These are phyloP conservation scores for Gossypioides kirkii DNA, from an alignment of 345 rosid species.

Conservation along the genomic window DNA sequence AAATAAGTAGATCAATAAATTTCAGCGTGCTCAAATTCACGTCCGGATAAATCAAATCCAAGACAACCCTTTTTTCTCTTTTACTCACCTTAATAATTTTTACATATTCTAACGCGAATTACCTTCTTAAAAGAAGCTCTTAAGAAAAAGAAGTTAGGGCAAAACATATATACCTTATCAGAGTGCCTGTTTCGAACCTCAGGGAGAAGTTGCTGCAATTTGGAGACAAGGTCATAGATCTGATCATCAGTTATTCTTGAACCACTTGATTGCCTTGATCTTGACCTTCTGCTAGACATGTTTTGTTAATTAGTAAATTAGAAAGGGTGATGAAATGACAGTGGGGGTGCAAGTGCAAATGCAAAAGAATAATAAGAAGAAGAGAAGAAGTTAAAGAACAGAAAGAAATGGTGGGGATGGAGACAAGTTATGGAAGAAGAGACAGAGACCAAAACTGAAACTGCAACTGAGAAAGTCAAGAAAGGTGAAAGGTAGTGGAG, in stretches of 20 bases:
- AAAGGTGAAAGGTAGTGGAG: constrained; percentile 4
- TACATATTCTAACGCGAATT: no score
- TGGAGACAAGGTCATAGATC: constrained; percentile 82
- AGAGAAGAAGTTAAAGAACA: neutral
- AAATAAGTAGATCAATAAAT: no score
- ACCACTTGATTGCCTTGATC: constrained; percentile 60
- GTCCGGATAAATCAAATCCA: neutral
- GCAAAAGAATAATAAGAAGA: neutral
- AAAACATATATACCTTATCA: constrained; percentile 45
- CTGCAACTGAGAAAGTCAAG: no score
- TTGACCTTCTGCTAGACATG: constrained; percentile 83
- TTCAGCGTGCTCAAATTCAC: no score
- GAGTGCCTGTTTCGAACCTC: constrained; percentile 63
- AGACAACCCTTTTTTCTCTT: neutral
- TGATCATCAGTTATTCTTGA: constrained; percentile 86
- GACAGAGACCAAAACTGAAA: neutral
- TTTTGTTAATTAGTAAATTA: neutral
- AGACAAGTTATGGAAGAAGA: constrained; percentile 24
- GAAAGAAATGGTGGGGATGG: neutral
- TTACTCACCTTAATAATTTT: no score
- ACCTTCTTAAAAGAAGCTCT: no score
- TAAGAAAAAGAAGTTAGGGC: neutral
- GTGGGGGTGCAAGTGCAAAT: neutral
- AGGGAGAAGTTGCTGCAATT: constrained; percentile 82
- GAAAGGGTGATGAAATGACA: neutral